Base-by-base conservation (phyloP, 2,329 filamentous ascomycete species). In the Monilinia fructigena region DNA sequence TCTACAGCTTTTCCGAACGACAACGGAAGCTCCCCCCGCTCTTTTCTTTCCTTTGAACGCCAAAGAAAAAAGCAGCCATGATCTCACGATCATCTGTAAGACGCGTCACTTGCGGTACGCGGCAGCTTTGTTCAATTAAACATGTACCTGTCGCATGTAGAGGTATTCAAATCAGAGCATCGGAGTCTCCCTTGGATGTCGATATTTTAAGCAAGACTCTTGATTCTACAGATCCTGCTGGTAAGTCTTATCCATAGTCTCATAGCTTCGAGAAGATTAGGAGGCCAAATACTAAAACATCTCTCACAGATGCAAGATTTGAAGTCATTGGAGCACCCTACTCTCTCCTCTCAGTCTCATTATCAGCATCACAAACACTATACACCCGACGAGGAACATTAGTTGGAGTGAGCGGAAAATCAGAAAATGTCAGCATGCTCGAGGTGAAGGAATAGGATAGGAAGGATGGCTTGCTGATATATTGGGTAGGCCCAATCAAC, bases 351-450 rank as follows among this genome's bases (percentile, higher is more conserved):
- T 97, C 94, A 28, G 93, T 97, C 71, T 92, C 90, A 10, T 86
- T 99, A 63, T 96, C 95, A 47, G 91, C 95, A 53, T 98, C 94
- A 42, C 94, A 98, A 78, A 90, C 91, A 74, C 87, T 99, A 60
- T 97, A 95, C 79, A 97, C 95, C 28, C 86, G 94, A 72, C 88
- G 93, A 74, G 96, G 96, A 64, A 97, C 94, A 1, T 82, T 99
- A 61, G 91, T 98, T 64, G 93, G 90, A 56, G 85, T 98, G 68
- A 92, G 91, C 73, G 95, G 95, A 72, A 94, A 96, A 77, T 84
- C 92, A 66, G 92, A 97, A 76, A 96, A 96, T 84, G 92, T 95
- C 79, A 74, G 83, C 55, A 59, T 28, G 58, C 31, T 61, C 58
- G 45, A 35, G 23, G 35, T 56, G 28, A 38, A 35, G 50, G 47